Evolutionary conservation across 495 filamentous ascomycete species (phyloP).

Genomic region (Tuber indicum): DNA sequence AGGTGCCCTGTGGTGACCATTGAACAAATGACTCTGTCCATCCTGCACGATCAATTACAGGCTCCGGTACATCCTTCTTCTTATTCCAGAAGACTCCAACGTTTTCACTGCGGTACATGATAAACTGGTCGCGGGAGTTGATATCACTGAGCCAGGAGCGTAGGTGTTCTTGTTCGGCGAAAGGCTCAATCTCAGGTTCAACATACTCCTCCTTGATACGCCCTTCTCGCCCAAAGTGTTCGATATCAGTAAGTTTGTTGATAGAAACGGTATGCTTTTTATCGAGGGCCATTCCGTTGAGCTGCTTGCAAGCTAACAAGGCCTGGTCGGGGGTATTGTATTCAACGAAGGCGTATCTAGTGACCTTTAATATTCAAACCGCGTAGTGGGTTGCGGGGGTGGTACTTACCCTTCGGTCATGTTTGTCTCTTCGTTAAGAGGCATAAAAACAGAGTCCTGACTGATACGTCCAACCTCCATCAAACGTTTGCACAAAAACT

Average conservation of each 20-base stretch:
- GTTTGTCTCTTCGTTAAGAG: constrained; percentile 64
- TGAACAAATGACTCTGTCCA: constrained; percentile 98
- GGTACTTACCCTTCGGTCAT: constrained; percentile 71
- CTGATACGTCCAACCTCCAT: constrained; percentile 71
- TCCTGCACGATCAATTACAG: constrained; percentile 77
- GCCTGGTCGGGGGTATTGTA: constrained; percentile 90
- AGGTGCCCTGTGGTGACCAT: constrained; percentile 94
- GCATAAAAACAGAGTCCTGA: constrained; percentile 90
- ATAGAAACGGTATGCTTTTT: constrained; percentile 90
- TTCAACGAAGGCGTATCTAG: constrained; percentile 89
- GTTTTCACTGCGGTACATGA: constrained; percentile 79
- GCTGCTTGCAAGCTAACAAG: constrained; percentile 72
- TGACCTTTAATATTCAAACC: constrained; percentile 21
- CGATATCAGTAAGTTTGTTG: constrained; percentile 97
- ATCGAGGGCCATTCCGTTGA: constrained; percentile 78
- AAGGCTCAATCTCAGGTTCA: constrained; percentile 67
- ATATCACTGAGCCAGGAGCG: constrained; percentile 84
- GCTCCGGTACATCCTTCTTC: constrained; percentile 82
- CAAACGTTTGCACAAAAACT: constrained; percentile 88
- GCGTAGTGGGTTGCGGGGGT: constrained; percentile 7
- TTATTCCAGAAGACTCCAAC: constrained; percentile 98
- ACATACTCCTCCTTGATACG: constrained; percentile 84
- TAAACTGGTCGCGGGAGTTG: constrained; percentile 85
- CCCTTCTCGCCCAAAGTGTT: constrained; percentile 89
- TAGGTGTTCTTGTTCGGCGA: constrained; percentile 87